These are phyloP conservation scores for Macrophomina pseudophaseolina DNA, from an alignment of 2,329 filamentous ascomycete genomes.

Conservation along the genomic window DNA sequence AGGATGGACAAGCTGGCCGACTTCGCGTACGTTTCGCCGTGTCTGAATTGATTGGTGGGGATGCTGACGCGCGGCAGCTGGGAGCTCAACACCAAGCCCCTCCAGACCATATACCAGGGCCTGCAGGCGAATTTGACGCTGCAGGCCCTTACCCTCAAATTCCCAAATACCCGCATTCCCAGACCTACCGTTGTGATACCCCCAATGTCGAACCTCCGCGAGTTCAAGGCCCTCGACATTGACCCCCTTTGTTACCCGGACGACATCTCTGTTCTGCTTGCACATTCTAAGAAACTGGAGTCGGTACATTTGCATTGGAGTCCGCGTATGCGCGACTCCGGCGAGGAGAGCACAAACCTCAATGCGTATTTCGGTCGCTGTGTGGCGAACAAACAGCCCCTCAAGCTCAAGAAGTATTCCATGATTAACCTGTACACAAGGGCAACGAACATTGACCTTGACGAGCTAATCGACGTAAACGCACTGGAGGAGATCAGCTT, in stretches of 20 bases:
- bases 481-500: conserved; percentile 57
- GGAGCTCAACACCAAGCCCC: conserved; percentile 65
- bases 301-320: conserved; percentile 65
- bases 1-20: conserved; percentile 60
- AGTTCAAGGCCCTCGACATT: conserved; percentile 62
- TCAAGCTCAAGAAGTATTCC: conserved; percentile 57
- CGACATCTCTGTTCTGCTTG: conserved; percentile 62
- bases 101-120: conserved; percentile 63
- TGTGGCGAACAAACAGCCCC: conserved; percentile 51
- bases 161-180: conserved; percentile 61
- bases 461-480: conserved; percentile 49
- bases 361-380: conserved; percentile 62
- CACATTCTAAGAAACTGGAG: conserved; percentile 59
- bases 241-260: conserved; percentile 69
- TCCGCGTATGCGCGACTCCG: conserved; percentile 63
- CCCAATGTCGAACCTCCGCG: conserved; percentile 59
- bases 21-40: conserved; percentile 52
- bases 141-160: conserved; percentile 60
- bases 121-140: conserved; percentile 57
- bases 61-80: conserved; percentile 49
- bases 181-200: conserved; percentile 63
- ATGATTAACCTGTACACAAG: conserved; percentile 64
- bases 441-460: conserved; percentile 55
- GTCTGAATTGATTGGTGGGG: conserved; percentile 30
- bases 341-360: conserved; percentile 62